Evolutionary conservation across 768 basidiomycete species (phyloP), one percentile per base, ranked within the genome.

Genomic region (Trametes cubensis): DNA sequence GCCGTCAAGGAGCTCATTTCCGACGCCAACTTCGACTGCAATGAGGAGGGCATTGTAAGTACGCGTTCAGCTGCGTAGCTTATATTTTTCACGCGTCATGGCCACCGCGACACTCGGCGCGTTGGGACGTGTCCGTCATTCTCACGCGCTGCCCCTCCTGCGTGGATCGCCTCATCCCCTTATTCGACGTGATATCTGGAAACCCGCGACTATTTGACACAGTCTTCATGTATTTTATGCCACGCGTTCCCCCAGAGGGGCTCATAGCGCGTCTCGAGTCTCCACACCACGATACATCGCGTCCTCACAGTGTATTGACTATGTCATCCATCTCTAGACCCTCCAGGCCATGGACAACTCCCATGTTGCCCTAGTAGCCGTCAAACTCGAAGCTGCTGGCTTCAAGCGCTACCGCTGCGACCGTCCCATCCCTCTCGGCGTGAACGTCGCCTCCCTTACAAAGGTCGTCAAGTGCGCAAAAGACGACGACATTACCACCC

Each of bases 261-360:
- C 10, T 10, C 10, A 34, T 34, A n/a, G 34, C 34, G 10, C 34
- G 6, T 34, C 34, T 34, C 4, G 34, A 34, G 34, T 11, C 2
- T 2, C 34, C 34, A 2, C 11, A 10, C 34, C 34, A 34, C 34
- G 10, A 4, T 5, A 34, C 34, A 6, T 10, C 34, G 34, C 34
- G 34, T 34, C 34, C 10, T 7, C 11, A 34, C 34, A 34, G 25
- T 4, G 4, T 15, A 5, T 26, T 49, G 7, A 26, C 48, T 17
- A 15, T 17, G 15, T 18, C n/a, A 26, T 13, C 18, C 41, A n/a
- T 4, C 34, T 34, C 2, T 63, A 88, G 87, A 85, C 85, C 57
- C 84, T 99, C 5, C 96, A 98, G 80, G 97, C 96, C 4, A 99
- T 98, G 96, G 97, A 98, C 80, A 98, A 98, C 83, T 97, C 96